Base-by-base conservation (phyloP, 768 basidiomycete genomes). In the Pleurotus giganteus region DNA sequence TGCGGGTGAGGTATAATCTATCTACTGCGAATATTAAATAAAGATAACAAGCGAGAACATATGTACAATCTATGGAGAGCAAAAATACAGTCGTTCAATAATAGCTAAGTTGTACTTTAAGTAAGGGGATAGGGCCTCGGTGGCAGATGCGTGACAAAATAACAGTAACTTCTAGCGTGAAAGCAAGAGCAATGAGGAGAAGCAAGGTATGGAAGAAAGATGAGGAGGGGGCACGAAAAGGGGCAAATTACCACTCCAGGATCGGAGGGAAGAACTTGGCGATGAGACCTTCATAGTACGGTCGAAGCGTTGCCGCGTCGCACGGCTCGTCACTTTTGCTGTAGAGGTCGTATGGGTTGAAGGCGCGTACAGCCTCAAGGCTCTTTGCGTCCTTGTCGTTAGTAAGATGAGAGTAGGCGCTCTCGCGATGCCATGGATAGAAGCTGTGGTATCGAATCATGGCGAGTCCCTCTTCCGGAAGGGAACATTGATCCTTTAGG, bases 381-480 rank as follows among this genome's bases (percentile, higher is more conserved):
- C 82, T 75, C 51, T 72, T 72, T 55, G 69, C 60, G 67, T 92
- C 90, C 52, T 85, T 83, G 15, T 86, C 86, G 66, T 85, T 85
- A 58, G 82, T 86, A 44, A 96, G 81, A 65, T 94, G 87, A 19
- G 68, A 66, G 73, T 96, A 96, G 0, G 93, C 94, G 53, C 80
- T 80, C 65, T 94, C 94, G 39, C 93, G 81, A 70, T 96, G 94
- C 93, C 91, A 94, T 70, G 94, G 93, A 72, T 95, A 96, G 78
- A 95, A 96, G 63, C 88, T 91, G 73, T 95, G 94, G 67, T 91
- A 96, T 28, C 94, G 84, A 65, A 96, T 92, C 93, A 96, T 96
- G 6, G 88, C 86, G 26, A 96, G 76, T 0, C 80, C 93, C 61
- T 91, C 93, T 34, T 79, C 79, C 3, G 93, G 93, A 0, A 95